Evolutionary conservation across 1,284 basidiomycete genomes (phyloP).

Genomic region (Boletus mariae): DNA sequence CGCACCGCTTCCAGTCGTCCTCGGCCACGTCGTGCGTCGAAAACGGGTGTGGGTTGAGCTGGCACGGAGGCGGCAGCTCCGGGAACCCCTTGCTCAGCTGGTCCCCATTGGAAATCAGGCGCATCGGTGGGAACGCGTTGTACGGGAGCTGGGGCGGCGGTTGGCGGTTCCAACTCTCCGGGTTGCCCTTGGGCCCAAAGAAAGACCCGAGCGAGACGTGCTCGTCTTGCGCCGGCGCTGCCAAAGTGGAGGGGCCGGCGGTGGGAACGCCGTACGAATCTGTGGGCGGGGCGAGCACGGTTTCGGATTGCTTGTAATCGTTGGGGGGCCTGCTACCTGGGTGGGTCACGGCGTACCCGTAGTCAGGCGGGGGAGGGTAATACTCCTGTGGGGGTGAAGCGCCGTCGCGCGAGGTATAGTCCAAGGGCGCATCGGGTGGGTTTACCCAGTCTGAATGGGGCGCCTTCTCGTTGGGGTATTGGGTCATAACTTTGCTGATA

Average conservation of each 20-base stretch:
- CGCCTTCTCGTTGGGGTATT: neutral
- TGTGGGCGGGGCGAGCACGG: neutral
- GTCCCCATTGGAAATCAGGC: slow-evolving; percentile 25
- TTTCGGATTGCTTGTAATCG: neutral
- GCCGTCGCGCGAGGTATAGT: neutral
- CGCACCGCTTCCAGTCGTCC: slow-evolving; percentile 33
- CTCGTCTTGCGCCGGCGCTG: neutral
- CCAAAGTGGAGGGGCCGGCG: neutral
- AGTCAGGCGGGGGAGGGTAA: slow-evolving; percentile 20
- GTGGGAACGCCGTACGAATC: neutral
- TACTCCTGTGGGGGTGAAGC: slow-evolving; percentile 6
- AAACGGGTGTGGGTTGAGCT: slow-evolving; percentile 25
- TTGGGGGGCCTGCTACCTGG: neutral
- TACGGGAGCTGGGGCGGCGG: slow-evolving; percentile 16
- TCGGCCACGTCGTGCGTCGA: slow-evolving; percentile 29
- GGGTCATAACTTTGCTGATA: neutral
- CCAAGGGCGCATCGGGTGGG: neutral
- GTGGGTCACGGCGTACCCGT: slow-evolving; percentile 10
- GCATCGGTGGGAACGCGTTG: slow-evolving; percentile 29
- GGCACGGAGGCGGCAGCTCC: slow-evolving; percentile 30
- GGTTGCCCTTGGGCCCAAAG: slow-evolving; percentile 27
- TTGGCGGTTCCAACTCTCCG: slow-evolving; percentile 28
- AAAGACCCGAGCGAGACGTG: slow-evolving; percentile 21
- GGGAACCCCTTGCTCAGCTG: slow-evolving; percentile 25
- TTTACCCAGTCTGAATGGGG: neutral